A percentile compares a stretch with the other conserved stretches of the same genome.
These are phyloP conservation scores for Phytophthora sp. DNA, from an alignment of 352 stramenopile species.

Conservation along the genomic window DNA sequence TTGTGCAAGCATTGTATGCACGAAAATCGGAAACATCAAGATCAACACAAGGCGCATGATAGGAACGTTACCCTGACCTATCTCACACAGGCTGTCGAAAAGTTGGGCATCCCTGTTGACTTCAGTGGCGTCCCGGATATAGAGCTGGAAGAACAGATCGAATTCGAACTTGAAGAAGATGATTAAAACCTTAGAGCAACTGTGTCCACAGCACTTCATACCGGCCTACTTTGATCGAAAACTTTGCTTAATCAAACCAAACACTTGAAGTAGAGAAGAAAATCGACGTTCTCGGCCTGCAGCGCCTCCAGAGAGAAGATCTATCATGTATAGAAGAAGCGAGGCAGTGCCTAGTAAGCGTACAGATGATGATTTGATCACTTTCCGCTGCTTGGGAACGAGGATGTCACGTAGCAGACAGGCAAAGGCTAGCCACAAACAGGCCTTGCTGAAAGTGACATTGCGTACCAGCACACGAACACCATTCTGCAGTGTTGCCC, in stretches of 20 bases:
- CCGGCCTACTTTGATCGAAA: constrained; percentile 7
- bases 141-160: constrained; percentile 61
- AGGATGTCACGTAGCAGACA: constrained; percentile 46
- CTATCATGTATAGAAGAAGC: constrained; percentile 35
- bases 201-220: neutral
- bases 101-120: constrained; percentile 62
- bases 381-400: constrained; percentile 34
- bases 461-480: constrained; percentile 11
- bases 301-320: constrained; percentile 15
- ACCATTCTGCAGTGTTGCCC: constrained; percentile 17
- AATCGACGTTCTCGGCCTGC: constrained; percentile 6
- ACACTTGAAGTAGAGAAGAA: neutral
- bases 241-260: constrained; percentile 11
- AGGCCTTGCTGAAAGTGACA: constrained; percentile 24
- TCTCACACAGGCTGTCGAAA: constrained; percentile 52
- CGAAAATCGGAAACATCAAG: constrained; percentile 69
- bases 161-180: constrained; percentile 47
- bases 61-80: constrained; percentile 48
- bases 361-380: constrained; percentile 41
- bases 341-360: constrained; percentile 30
- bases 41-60: constrained; percentile 45
- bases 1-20: constrained; percentile 84
- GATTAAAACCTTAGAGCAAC: no score
- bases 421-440: constrained; percentile 37
- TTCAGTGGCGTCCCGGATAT: constrained; percentile 61